phyloP scores from a whole-genome alignment of 2,329 filamentous ascomycete species.

The Colletotrichum kahawae region DNA sequence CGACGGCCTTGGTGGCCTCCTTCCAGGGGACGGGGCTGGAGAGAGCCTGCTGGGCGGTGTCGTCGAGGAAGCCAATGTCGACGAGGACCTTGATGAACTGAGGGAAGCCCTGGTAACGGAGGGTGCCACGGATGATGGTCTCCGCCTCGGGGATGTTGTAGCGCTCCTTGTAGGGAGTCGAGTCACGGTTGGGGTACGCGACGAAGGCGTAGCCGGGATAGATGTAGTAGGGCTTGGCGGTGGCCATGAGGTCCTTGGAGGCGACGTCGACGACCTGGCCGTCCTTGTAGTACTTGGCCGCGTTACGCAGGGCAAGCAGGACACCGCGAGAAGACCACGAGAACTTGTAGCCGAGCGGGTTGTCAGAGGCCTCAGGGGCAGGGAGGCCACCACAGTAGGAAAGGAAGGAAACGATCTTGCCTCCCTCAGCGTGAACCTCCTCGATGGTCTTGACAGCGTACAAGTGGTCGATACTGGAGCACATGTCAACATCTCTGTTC shows the following conservation, averaged over 20 bases:
- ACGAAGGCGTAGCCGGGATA: slow-evolving; percentile 90
- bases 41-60: slow-evolving; percentile 69
- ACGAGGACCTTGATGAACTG: slow-evolving; percentile 88
- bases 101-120: slow-evolving; percentile 89
- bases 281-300: slow-evolving; percentile 82
- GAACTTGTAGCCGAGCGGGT: slow-evolving; percentile 95
- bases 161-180: slow-evolving; percentile 82
- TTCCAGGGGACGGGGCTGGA: slow-evolving; percentile 78
- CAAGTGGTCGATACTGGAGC: slow-evolving; percentile 67
- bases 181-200: slow-evolving; percentile 93
- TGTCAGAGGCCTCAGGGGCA: slow-evolving; percentile 76
- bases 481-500: neutral
- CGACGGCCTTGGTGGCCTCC: slow-evolving; percentile 79
- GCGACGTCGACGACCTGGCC: slow-evolving; percentile 74
- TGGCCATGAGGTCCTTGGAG: slow-evolving; percentile 76
- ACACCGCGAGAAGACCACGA: slow-evolving; percentile 83
- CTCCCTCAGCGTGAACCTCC: slow-evolving; percentile 84
- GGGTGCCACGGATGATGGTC: slow-evolving; percentile 75
- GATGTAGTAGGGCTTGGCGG: slow-evolving; percentile 88
- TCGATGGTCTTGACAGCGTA: slow-evolving; percentile 88
- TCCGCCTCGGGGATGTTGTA: slow-evolving; percentile 92
- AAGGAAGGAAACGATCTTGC: slow-evolving; percentile 83
- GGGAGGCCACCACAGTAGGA: slow-evolving; percentile 85
- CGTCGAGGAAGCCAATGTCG: slow-evolving; percentile 86
- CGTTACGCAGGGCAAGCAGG: slow-evolving; percentile 83